phyloP scores from a whole-genome alignment of 495 filamentous ascomycete genomes.

The Terfezia claveryi region DNA sequence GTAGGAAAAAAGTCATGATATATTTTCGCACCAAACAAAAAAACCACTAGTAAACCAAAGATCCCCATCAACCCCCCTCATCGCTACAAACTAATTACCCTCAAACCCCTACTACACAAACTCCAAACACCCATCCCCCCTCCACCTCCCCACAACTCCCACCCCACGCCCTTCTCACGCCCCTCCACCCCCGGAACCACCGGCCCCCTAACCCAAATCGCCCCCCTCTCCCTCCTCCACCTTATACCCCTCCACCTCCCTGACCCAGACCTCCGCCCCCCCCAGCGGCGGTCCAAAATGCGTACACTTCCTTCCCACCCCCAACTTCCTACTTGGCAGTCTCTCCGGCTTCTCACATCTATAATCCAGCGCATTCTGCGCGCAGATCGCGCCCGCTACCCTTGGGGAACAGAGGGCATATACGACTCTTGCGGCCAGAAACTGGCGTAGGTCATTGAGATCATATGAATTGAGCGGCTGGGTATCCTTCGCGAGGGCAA shows the following conservation, averaged over 20 bases:
- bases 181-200: constrained; percentile 34
- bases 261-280: constrained; percentile 52
- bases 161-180: constrained; percentile 29
- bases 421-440: constrained; percentile 56
- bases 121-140: constrained; percentile 9
- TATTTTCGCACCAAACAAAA: no score
- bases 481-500: constrained; percentile 25
- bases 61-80: no score
- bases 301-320: constrained; percentile 24
- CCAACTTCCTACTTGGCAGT: constrained; percentile 15
- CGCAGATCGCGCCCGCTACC: constrained; percentile 64
- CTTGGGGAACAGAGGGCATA: constrained; percentile 66
- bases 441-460: constrained; percentile 57
- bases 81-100: no score
- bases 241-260: constrained; percentile 35
- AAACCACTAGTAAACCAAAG: no score
- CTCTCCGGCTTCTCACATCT: constrained; percentile 27
- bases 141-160: constrained; percentile 30
- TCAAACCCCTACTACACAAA: background rate
- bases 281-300: constrained; percentile 75
- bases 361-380: constrained; percentile 79
- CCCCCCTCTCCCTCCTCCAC: constrained; percentile 29
- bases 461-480: constrained; percentile 38
- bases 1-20: no score
- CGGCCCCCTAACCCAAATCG: constrained; percentile 45